Conservation (phyloP, 805 yeast genomes). For the Wickerhamiella kurtzmanii region DNA sequence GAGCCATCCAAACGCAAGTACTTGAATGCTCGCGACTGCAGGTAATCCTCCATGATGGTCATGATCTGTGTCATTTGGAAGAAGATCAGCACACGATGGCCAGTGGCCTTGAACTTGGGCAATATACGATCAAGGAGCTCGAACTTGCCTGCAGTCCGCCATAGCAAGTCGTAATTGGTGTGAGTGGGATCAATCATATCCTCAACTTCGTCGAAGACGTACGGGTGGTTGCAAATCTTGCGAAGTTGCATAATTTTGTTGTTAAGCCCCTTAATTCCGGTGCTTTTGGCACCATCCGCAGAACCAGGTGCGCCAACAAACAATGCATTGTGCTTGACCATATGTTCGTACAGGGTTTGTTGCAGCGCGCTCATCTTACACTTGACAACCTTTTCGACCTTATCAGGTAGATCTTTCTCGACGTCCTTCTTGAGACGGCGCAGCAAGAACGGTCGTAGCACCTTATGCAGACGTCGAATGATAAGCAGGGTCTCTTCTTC, state of each 20-base stretch:
- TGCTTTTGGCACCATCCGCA: slow-evolving; percentile 27
- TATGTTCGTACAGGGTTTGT: slow-evolving; percentile 70
- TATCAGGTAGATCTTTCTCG: slow-evolving; percentile 89
- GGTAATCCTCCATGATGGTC: slow-evolving; percentile 96
- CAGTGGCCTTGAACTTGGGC: slow-evolving; percentile 74
- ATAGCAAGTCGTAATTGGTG: slow-evolving; percentile 57
- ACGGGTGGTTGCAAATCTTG: slow-evolving; percentile 95
- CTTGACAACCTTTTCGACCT: slow-evolving; percentile 85
- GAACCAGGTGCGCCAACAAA: slow-evolving; percentile 39
- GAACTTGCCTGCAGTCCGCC: slow-evolving; percentile 94
- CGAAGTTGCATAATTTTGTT: slow-evolving; percentile 92
- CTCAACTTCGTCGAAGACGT: slow-evolving; percentile 90
- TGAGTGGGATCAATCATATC: slow-evolving; percentile 59
- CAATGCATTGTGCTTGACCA: slow-evolving; percentile 73
- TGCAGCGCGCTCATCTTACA: slow-evolving; percentile 88
- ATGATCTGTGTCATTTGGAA: slow-evolving; percentile 98
- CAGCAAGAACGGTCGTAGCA: slow-evolving; percentile 80
- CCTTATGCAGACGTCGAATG: slow-evolving; percentile 91
- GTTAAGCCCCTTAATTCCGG: slow-evolving; percentile 72
- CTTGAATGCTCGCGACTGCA: slow-evolving; percentile 55
- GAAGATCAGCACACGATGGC: slow-evolving; percentile 83
- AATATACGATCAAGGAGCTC: slow-evolving; percentile 77
- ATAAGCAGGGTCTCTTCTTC: slow-evolving; percentile 94
- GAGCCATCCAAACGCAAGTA: slow-evolving; percentile 89
- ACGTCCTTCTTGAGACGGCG: slow-evolving; percentile 95